phyloP scores from a whole-genome alignment of 2,329 filamentous ascomycete species.

The Dothistroma septosporum region DNA sequence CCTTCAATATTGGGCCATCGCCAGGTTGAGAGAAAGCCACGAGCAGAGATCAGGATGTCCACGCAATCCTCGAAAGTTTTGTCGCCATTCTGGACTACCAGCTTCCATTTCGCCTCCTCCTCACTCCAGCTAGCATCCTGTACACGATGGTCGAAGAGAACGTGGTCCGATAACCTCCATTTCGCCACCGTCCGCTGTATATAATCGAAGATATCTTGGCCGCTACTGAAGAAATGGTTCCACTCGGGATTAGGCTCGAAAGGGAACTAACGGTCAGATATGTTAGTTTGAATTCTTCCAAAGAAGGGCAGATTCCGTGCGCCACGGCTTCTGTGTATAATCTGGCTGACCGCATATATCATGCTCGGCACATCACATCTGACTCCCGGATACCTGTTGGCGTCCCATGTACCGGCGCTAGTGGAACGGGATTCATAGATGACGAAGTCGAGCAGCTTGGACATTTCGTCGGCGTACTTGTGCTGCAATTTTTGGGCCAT shows the following conservation, averaged over 20 bases:
- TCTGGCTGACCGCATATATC: not conserved
- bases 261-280: conserved; percentile 29
- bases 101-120: conserved; percentile 35
- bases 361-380: conserved; percentile 16
- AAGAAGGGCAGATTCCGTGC: not conserved
- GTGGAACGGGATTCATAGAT: conserved; percentile 40
- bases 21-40: conserved; percentile 24
- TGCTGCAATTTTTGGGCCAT: conserved; percentile 40
- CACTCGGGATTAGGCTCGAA: conserved; percentile 34
- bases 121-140: conserved; percentile 40
- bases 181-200: conserved; percentile 39
- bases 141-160: conserved; percentile 39
- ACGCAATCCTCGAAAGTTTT: conserved; percentile 29
- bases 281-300: conserved; percentile 18
- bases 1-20: conserved; percentile 38
- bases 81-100: conserved; percentile 33
- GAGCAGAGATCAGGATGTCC: conserved; percentile 37
- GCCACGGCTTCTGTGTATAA: not conserved
- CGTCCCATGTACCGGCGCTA: conserved; percentile 38
- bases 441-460: conserved; percentile 31
- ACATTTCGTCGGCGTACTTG: conserved; percentile 27
- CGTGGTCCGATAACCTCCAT: conserved; percentile 38
- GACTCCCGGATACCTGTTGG: conserved; percentile 35
- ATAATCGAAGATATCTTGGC: conserved; percentile 42
- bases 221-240: conserved; percentile 37